Evolutionary conservation across 2,329 filamentous ascomycete genomes (phyloP).

Genomic region (Pseudogymnoascus sp.): DNA sequence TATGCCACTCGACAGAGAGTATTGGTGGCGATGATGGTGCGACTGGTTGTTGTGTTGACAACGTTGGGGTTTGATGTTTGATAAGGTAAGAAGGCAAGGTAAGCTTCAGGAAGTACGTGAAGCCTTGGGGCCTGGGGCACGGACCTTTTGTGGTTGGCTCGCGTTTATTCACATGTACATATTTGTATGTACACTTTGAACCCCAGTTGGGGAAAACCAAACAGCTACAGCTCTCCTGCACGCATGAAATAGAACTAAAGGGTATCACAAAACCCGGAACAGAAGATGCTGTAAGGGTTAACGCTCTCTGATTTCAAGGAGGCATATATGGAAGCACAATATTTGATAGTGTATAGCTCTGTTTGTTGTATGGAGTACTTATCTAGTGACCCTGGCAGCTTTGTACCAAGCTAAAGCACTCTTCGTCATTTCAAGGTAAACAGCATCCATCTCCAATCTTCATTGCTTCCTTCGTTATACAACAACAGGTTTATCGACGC

Average conservation of each 20-base stretch:
- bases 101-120: constrained; percentile 6
- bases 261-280: neutral
- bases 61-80: neutral
- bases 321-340: neutral
- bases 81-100: constrained; percentile 6
- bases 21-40: neutral
- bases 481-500: neutral
- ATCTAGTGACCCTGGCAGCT: neutral
- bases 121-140: constrained; percentile 7
- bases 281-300: neutral
- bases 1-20: constrained; percentile 1
- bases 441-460: neutral
- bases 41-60: constrained; percentile 3
- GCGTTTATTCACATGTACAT: neutral
- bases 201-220: neutral
- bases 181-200: neutral
- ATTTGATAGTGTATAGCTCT: neutral
- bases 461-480: constrained; percentile 1
- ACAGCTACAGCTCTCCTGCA: neutral
- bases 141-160: constrained; percentile 1
- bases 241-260: neutral
- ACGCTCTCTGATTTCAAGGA: neutral
- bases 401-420: constrained; percentile 3
- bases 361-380: neutral
- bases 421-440: constrained; percentile 6